These are phyloP conservation scores for Taxillus chinensis DNA, from an alignment of 164 flowering plant genomes.

Conservation along the genomic window DNA sequence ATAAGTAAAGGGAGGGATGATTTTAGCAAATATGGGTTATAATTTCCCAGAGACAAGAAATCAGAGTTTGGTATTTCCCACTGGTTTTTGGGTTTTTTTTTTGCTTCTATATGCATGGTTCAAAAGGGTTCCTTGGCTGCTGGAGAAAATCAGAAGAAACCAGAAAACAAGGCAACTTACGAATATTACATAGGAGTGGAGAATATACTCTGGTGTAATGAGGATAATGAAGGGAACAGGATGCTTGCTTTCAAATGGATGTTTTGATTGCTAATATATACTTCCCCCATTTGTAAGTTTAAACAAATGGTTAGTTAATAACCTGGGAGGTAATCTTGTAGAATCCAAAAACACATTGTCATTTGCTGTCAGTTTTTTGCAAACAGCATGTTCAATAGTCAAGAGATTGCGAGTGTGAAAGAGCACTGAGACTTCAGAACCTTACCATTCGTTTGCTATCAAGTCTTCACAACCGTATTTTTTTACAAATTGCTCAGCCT, in stretches of 20 bases:
- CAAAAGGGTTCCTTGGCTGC: conserved; percentile 50
- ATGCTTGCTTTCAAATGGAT: conserved; percentile 30
- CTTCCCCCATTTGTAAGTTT: not conserved
- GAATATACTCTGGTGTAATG: conserved; percentile 92
- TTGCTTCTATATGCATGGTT: conserved; percentile 28
- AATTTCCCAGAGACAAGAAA: too few relatives aligned
- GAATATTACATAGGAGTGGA: conserved; percentile 73
- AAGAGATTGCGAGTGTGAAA: conserved; percentile 71
- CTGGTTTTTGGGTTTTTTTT: conserved; percentile 4
- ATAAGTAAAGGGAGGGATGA: too few relatives aligned
- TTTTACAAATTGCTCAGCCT: too few relatives aligned
- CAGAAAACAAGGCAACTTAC: conserved; percentile 29
- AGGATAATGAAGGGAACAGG: conserved; percentile 91
- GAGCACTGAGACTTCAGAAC: conserved; percentile 43
- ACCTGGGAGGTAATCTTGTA: too few relatives aligned
- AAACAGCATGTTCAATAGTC: conserved; percentile 25
- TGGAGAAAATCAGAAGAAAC: conserved; percentile 40
- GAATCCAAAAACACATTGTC: not conserved
- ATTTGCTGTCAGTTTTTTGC: conserved; percentile 51
- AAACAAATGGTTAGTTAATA: too few relatives aligned
- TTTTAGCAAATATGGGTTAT: too few relatives aligned
- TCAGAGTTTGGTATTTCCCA: not conserved
- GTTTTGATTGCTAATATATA: not conserved
- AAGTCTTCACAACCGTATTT: not conserved
- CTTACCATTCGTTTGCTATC: conserved; percentile 31